Conservation (phyloP, 2,329 filamentous ascomycete species). For the Conoideocrella luteorostrata region DNA sequence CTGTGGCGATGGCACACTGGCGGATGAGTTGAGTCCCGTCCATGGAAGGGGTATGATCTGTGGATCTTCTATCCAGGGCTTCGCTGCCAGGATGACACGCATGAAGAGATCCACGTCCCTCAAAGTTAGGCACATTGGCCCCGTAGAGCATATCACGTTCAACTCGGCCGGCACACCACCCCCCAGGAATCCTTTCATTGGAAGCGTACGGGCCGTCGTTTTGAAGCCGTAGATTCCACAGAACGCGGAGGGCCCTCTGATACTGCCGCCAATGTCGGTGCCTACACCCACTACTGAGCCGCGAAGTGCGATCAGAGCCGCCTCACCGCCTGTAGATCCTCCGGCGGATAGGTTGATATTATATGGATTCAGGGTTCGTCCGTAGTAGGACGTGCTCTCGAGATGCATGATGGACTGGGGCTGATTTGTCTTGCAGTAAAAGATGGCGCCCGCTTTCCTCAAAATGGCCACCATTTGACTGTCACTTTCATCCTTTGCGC, state of each 20-base stretch:
- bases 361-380: conserved; percentile 53
- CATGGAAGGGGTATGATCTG: conserved; percentile 24
- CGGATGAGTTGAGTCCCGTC: conserved; percentile 18
- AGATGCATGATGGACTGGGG: conserved; percentile 48
- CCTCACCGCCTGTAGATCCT: conserved; percentile 54
- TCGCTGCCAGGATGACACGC: conserved; percentile 10
- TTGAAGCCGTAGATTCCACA: conserved; percentile 16
- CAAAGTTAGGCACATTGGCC: conserved; percentile 25
- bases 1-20: conserved; percentile 1
- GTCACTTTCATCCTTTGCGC: conserved; percentile 44
- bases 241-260: conserved; percentile 22
- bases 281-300: conserved; percentile 33
- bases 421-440: conserved; percentile 63
- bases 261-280: conserved; percentile 31
- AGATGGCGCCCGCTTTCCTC: conserved; percentile 46
- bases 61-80: conserved; percentile 25
- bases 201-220: conserved; percentile 17
- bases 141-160: conserved; percentile 26
- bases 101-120: conserved; percentile 30
- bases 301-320: conserved; percentile 29
- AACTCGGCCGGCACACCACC: conserved; percentile 22
- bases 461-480: conserved; percentile 52
- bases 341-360: conserved; percentile 54
- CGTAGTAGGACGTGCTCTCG: conserved; percentile 54
- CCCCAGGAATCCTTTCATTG: conserved; percentile 18